Percentiles rank a stretch among this genome's conserved stretches.
Conservation (phyloP, 306 rosid genomes). For the Sphenostylis stenocarpa region DNA sequence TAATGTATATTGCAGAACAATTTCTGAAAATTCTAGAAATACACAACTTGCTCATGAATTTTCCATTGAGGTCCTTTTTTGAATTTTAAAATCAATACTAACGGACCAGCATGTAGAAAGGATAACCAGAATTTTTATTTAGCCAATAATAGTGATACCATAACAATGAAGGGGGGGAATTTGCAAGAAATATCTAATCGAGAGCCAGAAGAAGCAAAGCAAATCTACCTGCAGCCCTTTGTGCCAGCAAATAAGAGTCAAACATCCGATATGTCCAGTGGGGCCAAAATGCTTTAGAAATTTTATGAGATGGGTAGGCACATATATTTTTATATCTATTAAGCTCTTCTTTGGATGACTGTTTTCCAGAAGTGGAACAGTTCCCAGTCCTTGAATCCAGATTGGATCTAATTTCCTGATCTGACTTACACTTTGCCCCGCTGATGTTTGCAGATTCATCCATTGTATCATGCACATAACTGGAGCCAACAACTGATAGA, state of each 20-base stretch:
- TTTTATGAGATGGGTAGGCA: slow-evolving; percentile 44
- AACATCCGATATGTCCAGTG: slow-evolving; percentile 88
- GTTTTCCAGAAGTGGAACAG: slow-evolving; percentile 53
- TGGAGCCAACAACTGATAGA: slow-evolving; percentile 48
- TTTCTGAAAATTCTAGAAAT: slow-evolving; percentile 12
- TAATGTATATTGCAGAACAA: neutral
- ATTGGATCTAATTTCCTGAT: slow-evolving; percentile 45
- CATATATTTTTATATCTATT: slow-evolving; percentile 32
- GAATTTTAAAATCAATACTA: slow-evolving; percentile 26
- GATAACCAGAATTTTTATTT: neutral
- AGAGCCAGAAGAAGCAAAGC: slow-evolving; percentile 28
- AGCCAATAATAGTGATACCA: slow-evolving; percentile 19
- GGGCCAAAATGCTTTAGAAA: slow-evolving; percentile 78
- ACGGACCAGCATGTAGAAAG: slow-evolving; percentile 4
- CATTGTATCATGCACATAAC: slow-evolving; percentile 43
- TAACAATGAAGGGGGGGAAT: neutral
- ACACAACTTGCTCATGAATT: neutral
- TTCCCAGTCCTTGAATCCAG: slow-evolving; percentile 39
- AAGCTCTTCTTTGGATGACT: slow-evolving; percentile 43
- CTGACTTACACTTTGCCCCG: slow-evolving; percentile 51
- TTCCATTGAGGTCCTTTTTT: slow-evolving; percentile 9
- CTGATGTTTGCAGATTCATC: slow-evolving; percentile 58
- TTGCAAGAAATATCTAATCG: slow-evolving; percentile 1
- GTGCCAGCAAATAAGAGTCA: slow-evolving; percentile 87
- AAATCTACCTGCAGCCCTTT: slow-evolving; percentile 77